Evolutionary conservation across 768 basidiomycete species (phyloP).

Genomic region (Lentinula raphanica): DNA sequence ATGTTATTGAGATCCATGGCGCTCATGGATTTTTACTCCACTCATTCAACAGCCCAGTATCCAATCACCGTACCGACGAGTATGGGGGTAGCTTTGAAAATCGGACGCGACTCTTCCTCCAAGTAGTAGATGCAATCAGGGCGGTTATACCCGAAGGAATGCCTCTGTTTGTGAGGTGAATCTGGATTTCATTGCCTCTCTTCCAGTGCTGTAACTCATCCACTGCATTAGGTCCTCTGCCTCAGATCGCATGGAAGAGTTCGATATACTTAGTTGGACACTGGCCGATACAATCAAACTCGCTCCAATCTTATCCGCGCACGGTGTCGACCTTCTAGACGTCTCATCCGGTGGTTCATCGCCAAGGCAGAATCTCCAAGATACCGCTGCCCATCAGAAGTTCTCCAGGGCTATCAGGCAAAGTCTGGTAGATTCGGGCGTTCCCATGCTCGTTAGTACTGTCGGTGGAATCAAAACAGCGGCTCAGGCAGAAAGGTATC

Average conservation of each 20-base stretch:
- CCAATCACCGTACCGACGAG: slow-evolving; percentile 60
- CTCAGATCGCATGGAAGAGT: slow-evolving; percentile 68
- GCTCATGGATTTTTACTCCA: slow-evolving; percentile 60
- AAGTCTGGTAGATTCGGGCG: not conserved
- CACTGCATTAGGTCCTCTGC: slow-evolving; percentile 51
- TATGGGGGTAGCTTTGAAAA: slow-evolving; percentile 75
- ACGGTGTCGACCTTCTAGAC: slow-evolving; percentile 74
- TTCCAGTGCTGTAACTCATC: too few species aligned
- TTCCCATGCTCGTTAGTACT: slow-evolving; percentile 12
- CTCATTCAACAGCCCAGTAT: slow-evolving; percentile 52
- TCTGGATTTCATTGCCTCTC: not conserved
- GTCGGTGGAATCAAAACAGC: slow-evolving; percentile 55
- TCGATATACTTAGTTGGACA: slow-evolving; percentile 62
- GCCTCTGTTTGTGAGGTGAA: slow-evolving; percentile 69
- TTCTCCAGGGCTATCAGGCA: slow-evolving; percentile 48
- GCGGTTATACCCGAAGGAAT: slow-evolving; percentile 52
- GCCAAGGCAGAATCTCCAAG: slow-evolving; percentile 31
- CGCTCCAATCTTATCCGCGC: slow-evolving; percentile 53
- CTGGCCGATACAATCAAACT: slow-evolving; percentile 62
- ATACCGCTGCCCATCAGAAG: slow-evolving; percentile 44
- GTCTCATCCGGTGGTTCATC: slow-evolving; percentile 62
- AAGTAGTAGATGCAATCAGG: slow-evolving; percentile 62
- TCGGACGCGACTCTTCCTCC: slow-evolving; percentile 53
- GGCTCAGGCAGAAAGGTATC: slow-evolving; percentile 48
- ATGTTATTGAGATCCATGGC: slow-evolving; percentile 57